phyloP scores from a whole-genome alignment of 2,329 filamentous ascomycete genomes.

The Trichoderma semiorbis region DNA sequence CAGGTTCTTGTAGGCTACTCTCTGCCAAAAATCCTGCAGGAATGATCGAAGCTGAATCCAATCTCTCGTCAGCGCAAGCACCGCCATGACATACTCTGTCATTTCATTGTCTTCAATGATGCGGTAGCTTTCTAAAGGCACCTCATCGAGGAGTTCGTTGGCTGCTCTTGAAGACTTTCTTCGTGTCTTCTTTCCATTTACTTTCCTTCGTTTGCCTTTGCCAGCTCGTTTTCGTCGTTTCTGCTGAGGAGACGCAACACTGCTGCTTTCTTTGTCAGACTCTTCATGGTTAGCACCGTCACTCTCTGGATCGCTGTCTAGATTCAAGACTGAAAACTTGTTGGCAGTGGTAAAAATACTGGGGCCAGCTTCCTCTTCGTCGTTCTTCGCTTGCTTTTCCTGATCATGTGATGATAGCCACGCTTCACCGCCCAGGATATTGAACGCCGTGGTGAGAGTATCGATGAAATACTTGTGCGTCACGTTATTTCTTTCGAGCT shows the following conservation, averaged over 20 bases:
- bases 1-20: slow-evolving; percentile 43
- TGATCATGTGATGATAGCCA: slow-evolving; percentile 22
- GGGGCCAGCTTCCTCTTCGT: slow-evolving; percentile 25
- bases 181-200: slow-evolving; percentile 17
- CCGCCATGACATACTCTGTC: slow-evolving; percentile 44
- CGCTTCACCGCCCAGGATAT: slow-evolving; percentile 32
- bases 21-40: slow-evolving; percentile 40
- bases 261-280: not conserved
- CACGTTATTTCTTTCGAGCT: slow-evolving; percentile 37
- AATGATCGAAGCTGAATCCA: slow-evolving; percentile 39
- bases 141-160: slow-evolving; percentile 30
- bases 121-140: slow-evolving; percentile 43
- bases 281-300: slow-evolving; percentile 2
- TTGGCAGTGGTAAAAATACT: slow-evolving; percentile 18
- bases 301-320: slow-evolving; percentile 16
- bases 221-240: not conserved
- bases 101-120: slow-evolving; percentile 39
- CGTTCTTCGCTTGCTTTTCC: slow-evolving; percentile 20
- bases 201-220: slow-evolving; percentile 21
- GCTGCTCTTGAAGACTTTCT: slow-evolving; percentile 5
- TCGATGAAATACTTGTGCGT: slow-evolving; percentile 44
- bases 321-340: slow-evolving; percentile 19
- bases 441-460: slow-evolving; percentile 35
- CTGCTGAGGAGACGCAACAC: not conserved
- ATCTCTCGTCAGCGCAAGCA: slow-evolving; percentile 36